These are phyloP conservation scores for Talinum fruticosum DNA, from an alignment of 148 eudicot genomes.

Conservation along the genomic window DNA sequence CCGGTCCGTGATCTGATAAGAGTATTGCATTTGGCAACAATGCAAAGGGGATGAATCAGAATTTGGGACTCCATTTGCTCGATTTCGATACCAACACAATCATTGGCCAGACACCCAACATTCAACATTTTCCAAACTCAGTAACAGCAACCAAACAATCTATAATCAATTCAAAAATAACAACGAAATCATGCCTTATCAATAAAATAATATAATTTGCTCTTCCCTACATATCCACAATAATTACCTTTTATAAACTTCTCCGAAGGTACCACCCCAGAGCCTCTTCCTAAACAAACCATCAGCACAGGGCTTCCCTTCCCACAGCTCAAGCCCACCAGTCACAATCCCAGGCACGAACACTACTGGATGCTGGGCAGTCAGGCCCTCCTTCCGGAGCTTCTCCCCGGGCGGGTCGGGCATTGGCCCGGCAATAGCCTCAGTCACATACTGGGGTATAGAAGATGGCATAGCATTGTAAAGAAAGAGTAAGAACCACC, in stretches of 20 bases:
- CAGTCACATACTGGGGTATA: conserved; percentile 83
- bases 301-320: conserved; percentile 85
- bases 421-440: conserved; percentile 78
- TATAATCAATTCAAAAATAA: too few species aligned
- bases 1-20: too few species aligned
- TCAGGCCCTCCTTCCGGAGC: conserved; percentile 56
- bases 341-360: conserved; percentile 97
- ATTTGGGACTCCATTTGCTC: too few species aligned
- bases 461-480: conserved; percentile 86
- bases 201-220: too few species aligned
- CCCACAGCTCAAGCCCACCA: conserved; percentile 92
- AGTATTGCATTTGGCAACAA: too few species aligned
- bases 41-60: too few species aligned
- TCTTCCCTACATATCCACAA: background rate
- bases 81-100: too few species aligned
- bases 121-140: too few species aligned
- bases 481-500: conserved; percentile 66
- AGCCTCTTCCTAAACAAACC: conserved; percentile 82
- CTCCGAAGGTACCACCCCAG: conserved; percentile 98
- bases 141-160: too few species aligned
- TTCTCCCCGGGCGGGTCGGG: conserved; percentile 86
- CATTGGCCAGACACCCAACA: too few species aligned
- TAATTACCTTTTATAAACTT: conserved; percentile 80
- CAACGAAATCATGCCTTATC: too few species aligned
- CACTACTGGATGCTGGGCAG: conserved; percentile 77